A percentile compares a stretch with the other conserved stretches of the same genome.
These are phyloP conservation scores for Ophiostoma tasmaniense DNA, from an alignment of 2,329 filamentous ascomycete species.

Conservation along the genomic window DNA sequence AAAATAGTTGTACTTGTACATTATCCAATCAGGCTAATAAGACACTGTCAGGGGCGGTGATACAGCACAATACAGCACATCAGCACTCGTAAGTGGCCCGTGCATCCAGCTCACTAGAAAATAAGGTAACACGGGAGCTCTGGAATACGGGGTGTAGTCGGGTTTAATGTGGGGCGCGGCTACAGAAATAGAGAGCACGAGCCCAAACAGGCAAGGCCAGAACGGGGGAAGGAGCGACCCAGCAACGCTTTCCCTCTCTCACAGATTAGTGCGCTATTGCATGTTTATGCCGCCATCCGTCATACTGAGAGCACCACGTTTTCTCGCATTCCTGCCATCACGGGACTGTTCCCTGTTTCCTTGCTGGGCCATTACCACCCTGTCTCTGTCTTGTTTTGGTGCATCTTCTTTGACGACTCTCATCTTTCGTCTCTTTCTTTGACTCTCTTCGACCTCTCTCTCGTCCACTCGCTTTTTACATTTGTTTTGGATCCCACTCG, in stretches of 20 bases:
- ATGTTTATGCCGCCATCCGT: not conserved
- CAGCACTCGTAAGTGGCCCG: not conserved
- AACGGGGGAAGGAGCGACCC: not conserved
- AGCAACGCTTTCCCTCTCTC: not conserved
- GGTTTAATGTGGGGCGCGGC: not conserved
- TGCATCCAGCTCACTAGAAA: not conserved
- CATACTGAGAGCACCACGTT: slow-evolving; percentile 1
- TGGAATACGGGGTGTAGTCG: slow-evolving; percentile 4
- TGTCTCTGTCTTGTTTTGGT: not conserved
- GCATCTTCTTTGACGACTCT: not conserved
- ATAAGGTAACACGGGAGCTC: not conserved
- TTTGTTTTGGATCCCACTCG: not conserved
- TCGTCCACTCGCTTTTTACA: not conserved
- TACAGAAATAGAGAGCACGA: not conserved
- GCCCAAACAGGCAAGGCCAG: not conserved
- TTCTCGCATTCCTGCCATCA: slow-evolving; percentile 2
- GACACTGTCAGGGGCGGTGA: not conserved
- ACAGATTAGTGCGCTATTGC: not conserved
- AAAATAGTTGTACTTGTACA: no score
- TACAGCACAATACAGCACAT: not conserved
- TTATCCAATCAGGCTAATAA: not conserved
- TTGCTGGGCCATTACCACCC: not conserved
- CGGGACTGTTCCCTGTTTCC: not conserved
- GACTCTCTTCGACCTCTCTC: not conserved
- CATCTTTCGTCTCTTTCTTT: not conserved